Evolutionary conservation across 2,329 filamentous ascomycete species (phyloP).

Genomic region (Dothidotthia symphoricarpi): DNA sequence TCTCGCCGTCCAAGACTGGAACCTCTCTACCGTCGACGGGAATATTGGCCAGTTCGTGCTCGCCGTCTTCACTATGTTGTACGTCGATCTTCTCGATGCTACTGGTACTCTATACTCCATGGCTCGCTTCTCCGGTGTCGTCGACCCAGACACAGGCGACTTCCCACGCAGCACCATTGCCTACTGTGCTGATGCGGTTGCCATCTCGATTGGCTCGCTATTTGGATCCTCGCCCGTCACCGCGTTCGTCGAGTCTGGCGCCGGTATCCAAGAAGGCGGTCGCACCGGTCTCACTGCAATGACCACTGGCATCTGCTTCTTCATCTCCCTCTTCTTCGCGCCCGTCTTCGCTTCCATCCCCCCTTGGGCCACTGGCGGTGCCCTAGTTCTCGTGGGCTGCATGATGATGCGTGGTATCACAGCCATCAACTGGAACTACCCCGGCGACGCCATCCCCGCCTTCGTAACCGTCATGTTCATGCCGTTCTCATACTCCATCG

Average conservation of each 20-base stretch:
- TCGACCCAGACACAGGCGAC: constrained; percentile 79
- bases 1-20: constrained; percentile 71
- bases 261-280: constrained; percentile 83
- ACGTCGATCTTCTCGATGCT: constrained; percentile 80
- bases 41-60: constrained; percentile 73
- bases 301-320: constrained; percentile 73
- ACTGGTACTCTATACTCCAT: constrained; percentile 87
- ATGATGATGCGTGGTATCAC: constrained; percentile 78
- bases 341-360: constrained; percentile 89
- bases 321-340: constrained; percentile 79
- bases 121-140: constrained; percentile 77
- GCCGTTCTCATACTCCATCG: constrained; percentile 88
- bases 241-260: constrained; percentile 82
- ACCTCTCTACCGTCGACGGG: constrained; percentile 49
- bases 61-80: constrained; percentile 83
- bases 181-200: constrained; percentile 78
- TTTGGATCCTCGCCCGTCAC: constrained; percentile 79
- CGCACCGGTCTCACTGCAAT: constrained; percentile 79
- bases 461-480: constrained; percentile 81
- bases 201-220: constrained; percentile 76
- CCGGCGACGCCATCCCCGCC: constrained; percentile 78
- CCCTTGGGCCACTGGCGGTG: constrained; percentile 84
- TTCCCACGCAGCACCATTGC: constrained; percentile 84
- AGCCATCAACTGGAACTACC: constrained; percentile 82
- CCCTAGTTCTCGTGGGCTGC: constrained; percentile 78